Evolutionary conservation across 2,329 filamentous ascomycete species (phyloP).

Genomic region (Septoria linicola): DNA sequence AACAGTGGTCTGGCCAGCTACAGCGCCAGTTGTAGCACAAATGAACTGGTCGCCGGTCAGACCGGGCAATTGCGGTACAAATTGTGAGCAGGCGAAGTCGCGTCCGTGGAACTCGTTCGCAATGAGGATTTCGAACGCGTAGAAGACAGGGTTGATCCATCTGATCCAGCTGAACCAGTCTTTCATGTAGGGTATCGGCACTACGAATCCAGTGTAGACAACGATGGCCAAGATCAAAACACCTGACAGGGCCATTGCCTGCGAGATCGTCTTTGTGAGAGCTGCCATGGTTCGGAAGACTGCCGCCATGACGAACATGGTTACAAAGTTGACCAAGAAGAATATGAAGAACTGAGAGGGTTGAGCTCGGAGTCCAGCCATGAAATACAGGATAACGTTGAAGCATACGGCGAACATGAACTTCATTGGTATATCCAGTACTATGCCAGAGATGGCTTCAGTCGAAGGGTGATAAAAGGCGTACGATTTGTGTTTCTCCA

Average conservation of each 20-base stretch:
- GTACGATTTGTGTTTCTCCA: slow-evolving; percentile 49
- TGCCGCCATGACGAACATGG: slow-evolving; percentile 56
- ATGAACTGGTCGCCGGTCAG: slow-evolving; percentile 36
- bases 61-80: slow-evolving; percentile 41
- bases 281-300: slow-evolving; percentile 62
- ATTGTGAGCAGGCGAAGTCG: slow-evolving; percentile 37
- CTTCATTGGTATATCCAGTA: slow-evolving; percentile 59
- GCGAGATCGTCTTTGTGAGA: slow-evolving; percentile 59
- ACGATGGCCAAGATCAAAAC: slow-evolving; percentile 57
- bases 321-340: slow-evolving; percentile 60
- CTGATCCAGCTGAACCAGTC: slow-evolving; percentile 56
- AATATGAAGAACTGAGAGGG: slow-evolving; percentile 61
- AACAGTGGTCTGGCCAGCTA: slow-evolving; percentile 41
- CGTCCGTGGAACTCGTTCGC: slow-evolving; percentile 52
- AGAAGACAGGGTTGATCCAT: slow-evolving; percentile 59
- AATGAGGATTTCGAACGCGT: slow-evolving; percentile 62
- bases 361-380: slow-evolving; percentile 47
- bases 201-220: slow-evolving; percentile 58
- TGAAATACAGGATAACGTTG: slow-evolving; percentile 60
- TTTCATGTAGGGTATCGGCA: slow-evolving; percentile 41
- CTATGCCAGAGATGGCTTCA: slow-evolving; percentile 56
- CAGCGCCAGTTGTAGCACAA: slow-evolving; percentile 42
- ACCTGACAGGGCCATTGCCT: slow-evolving; percentile 59
- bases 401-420: slow-evolving; percentile 52
- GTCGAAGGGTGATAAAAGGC: slow-evolving; percentile 41